phyloP scores from a whole-genome alignment of 805 yeast genomes.

The Cephaloascus albidus region DNA sequence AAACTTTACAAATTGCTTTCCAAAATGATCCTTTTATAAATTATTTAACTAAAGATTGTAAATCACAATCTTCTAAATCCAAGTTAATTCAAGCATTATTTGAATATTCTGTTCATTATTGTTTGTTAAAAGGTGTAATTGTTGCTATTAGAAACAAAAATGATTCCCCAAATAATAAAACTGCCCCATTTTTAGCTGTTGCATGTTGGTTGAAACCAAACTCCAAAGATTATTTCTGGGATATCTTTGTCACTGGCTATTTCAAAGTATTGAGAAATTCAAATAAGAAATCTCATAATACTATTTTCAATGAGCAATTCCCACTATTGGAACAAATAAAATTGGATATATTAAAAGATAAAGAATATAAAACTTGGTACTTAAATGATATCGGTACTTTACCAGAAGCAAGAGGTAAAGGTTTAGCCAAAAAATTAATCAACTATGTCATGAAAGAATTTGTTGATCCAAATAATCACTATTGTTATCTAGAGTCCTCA shows the following conservation, averaged over 20 bases:
- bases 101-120: conserved; percentile 44
- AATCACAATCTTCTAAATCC: conserved; percentile 21
- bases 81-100: conserved; percentile 39
- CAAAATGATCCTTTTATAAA: conserved; percentile 45
- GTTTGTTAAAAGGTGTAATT: conserved; percentile 39
- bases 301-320: conserved; percentile 41
- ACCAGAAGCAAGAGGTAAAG: conserved; percentile 50
- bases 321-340: conserved; percentile 35
- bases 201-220: conserved; percentile 35
- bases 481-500: conserved; percentile 46
- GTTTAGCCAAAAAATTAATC: conserved; percentile 42
- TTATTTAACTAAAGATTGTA: conserved; percentile 35
- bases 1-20: conserved; percentile 42
- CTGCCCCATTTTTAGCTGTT: conserved; percentile 41
- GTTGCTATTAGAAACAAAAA: conserved; percentile 39
- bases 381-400: conserved; percentile 49
- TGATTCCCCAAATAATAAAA: conserved; percentile 24
- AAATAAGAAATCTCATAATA: conserved; percentile 33
- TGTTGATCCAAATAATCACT: conserved; percentile 17
- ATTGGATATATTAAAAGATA: conserved; percentile 30
- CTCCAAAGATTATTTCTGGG: conserved; percentile 12
- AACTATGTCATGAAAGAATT: conserved; percentile 39
- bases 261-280: conserved; percentile 21
- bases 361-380: conserved; percentile 39
- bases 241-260: conserved; percentile 12